Conservation (phyloP, 176 grass and related monocot genomes). For the Puya raimondii region DNA sequence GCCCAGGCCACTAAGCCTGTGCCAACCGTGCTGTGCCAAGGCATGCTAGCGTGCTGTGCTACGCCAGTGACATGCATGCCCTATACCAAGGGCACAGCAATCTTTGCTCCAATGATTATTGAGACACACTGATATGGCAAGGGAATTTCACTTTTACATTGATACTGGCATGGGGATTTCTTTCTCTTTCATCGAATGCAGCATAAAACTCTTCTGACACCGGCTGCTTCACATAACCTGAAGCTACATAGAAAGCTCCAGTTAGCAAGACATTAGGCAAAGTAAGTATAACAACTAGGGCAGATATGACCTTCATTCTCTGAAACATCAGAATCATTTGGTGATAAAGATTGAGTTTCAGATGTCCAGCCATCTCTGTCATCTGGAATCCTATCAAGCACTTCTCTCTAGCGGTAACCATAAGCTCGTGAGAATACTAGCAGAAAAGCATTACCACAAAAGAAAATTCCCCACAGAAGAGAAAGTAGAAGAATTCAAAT, state of each 20-base stretch:
- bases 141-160: not conserved
- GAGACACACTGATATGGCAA: not conserved
- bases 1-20: no score
- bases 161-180: not conserved
- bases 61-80: not conserved
- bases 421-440: conserved; percentile 6
- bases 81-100: not conserved
- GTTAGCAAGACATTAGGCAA: not conserved
- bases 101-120: not conserved
- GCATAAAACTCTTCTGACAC: not conserved
- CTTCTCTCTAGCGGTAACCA: not conserved
- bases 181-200: not conserved
- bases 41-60: no score
- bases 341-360: conserved; percentile 4
- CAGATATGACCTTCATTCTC: conserved; percentile 6
- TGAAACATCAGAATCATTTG: conserved; percentile 2
- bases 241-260: not conserved
- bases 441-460: not conserved
- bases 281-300: not conserved
- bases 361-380: conserved; percentile 1
- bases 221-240: conserved; percentile 4
- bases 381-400: conserved; percentile 11
- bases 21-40: no score
- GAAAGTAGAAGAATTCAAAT: not conserved
- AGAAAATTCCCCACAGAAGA: not conserved